A percentile compares a stretch with the other conserved stretches of the same genome.
phyloP scores from a whole-genome alignment of 805 yeast species.

The Wickerhamiella australiensis region DNA sequence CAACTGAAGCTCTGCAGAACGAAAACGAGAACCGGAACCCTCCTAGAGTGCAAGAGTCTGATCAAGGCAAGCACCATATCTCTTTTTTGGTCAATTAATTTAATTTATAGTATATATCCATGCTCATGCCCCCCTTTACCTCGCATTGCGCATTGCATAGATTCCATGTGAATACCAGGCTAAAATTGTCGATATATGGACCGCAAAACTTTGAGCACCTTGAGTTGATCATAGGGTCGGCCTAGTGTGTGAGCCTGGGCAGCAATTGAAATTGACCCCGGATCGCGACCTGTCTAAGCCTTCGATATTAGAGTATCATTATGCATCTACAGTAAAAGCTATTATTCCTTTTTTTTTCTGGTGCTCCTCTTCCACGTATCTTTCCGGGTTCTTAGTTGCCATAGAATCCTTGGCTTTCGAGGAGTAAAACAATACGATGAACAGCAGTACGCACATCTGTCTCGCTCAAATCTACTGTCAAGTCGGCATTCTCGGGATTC shows the following conservation, averaged over 20 bases:
- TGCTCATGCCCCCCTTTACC: too few species aligned
- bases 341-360: not conserved
- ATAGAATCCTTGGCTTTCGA: conserved; percentile 77
- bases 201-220: too few species aligned
- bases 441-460: conserved; percentile 57
- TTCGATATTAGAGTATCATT: too few species aligned
- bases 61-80: conserved; percentile 6
- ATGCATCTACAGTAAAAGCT: not conserved
- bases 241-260: too few species aligned
- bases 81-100: conserved; percentile 13
- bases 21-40: not conserved
- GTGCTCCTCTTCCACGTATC: too few species aligned
- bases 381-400: conserved; percentile 30
- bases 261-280: too few species aligned
- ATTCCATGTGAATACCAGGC: too few species aligned
- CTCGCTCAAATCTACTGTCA: conserved; percentile 43
- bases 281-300: too few species aligned
- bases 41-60: too few species aligned
- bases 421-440: conserved; percentile 55
- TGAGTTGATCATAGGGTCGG: too few species aligned
- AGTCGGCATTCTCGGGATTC: conserved; percentile 42
- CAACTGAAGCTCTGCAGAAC: not conserved
- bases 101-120: not conserved
- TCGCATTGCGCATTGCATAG: too few species aligned
- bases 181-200: too few species aligned